These are phyloP conservation scores for Lactarius hatsudake DNA, from an alignment of 768 basidiomycete species.

Conservation along the genomic window DNA sequence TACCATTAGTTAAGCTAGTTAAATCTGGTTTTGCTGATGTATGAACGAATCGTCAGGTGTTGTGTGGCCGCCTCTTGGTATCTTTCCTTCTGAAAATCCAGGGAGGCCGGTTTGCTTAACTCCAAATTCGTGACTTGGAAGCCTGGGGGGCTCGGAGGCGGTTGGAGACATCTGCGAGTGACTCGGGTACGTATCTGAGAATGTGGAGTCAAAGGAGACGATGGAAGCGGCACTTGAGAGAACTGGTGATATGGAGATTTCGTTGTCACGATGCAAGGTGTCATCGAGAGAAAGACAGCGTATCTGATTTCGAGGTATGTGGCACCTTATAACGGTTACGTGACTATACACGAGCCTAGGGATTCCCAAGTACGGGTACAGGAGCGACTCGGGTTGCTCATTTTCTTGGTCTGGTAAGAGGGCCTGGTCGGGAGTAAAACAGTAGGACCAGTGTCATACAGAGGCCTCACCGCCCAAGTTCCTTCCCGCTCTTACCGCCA, in stretches of 20 bases:
- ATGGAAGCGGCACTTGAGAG: conserved; percentile 4
- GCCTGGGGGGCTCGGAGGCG: neutral
- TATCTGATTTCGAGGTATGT: neutral
- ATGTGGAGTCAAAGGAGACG: conserved; percentile 1
- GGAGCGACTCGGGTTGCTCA: no score
- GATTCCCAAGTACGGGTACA: no score
- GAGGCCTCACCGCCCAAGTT: no score
- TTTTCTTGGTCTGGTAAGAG: no score
- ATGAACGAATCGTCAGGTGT: neutral
- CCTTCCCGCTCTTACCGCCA: no score
- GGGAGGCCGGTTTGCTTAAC: neutral
- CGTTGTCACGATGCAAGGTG: neutral
- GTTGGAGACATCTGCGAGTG: neutral
- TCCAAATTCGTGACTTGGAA: neutral
- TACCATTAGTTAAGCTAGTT: no score
- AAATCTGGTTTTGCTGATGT: no score
- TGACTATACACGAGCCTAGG: no score
- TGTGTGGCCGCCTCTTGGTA: neutral
- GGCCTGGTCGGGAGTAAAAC: no score
- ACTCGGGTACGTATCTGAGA: neutral
- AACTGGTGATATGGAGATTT: neutral
- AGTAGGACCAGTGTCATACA: no score
- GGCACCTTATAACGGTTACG: no score
- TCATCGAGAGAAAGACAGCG: neutral
- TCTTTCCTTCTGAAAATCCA: neutral